Evolutionary conservation across 176 grass and related monocot genomes (phyloP), one percentile per base, ranked within the genome.

Genomic region (Tillandsia leiboldiana): DNA sequence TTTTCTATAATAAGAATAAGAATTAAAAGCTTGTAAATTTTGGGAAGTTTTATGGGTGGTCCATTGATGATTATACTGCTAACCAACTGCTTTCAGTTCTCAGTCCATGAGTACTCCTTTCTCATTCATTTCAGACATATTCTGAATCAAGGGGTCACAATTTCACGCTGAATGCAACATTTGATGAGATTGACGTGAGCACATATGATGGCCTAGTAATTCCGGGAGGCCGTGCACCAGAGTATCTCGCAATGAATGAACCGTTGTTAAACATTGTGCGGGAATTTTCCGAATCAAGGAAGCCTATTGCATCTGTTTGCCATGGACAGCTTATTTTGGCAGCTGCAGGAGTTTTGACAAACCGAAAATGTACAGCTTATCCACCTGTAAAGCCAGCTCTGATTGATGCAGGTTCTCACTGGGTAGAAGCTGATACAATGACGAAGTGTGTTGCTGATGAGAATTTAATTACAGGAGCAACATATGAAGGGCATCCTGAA

Each of bases 291-390:
- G 71, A 78, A 6, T 26, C 65, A 47, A 83, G 86, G 52, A 97
- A 92, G 48, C 69, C 94, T 11, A 87, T 97, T 12, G 82, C 89
- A 53, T 90, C 94, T 68, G 65, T 90, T 87, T 97, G 94, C 72
- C 86, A 97, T 73, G 94, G 86, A 28, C 89, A 97, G 68, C 63
- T 97, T 80, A 90, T 92, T 76, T 84, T 97, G 65, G 89, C 89
- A 49, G 86, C 94, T 52, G 86, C 89, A 67, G 74, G 74, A 74
- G 73, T 92, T 14, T 69, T 92, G 50, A 78, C 49, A 66, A 75
- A 85, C 23, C 83, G 84, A 33, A 75, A 67, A 54, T 97, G 94
- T 79, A 90, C 86, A 0, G 82, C 89, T 3, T 92, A 83, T 52
- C 89, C 86, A 50, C 12, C 86, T 1, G 73, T 90, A 29, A 92